Conservation (phyloP, 306 rosid species). For the Vigna reflexopilosa region DNA sequence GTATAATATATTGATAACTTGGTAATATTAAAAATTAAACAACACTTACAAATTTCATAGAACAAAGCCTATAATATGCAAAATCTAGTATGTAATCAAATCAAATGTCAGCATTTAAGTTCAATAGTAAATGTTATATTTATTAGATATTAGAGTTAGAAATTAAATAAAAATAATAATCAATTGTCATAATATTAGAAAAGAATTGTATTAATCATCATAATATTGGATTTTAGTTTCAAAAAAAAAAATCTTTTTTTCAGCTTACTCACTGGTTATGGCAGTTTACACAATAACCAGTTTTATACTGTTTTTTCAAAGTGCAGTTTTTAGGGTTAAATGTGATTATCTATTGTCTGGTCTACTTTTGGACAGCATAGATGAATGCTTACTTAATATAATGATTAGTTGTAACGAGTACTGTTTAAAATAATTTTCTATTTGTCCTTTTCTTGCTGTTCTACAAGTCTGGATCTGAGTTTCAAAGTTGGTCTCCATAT, state of each 20-base stretch:
- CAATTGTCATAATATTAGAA: background rate
- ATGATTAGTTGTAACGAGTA: background rate
- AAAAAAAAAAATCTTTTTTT: background rate
- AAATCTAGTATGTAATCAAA: background rate
- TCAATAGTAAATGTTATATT: background rate
- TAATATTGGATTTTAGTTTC: background rate
- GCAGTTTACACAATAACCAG: background rate
- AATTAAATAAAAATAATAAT: background rate
- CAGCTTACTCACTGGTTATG: background rate
- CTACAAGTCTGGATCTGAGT: background rate
- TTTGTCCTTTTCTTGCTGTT: background rate
- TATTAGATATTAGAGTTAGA: background rate
- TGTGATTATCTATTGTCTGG: background rate
- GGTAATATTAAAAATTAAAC: background rate
- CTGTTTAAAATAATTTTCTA: background rate
- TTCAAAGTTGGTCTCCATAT: background rate
- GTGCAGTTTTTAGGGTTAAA: background rate
- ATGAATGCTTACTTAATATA: background rate
- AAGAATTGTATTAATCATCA: background rate
- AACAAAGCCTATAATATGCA: background rate
- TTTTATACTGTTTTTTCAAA: background rate
- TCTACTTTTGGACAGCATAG: background rate
- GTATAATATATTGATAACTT: background rate
- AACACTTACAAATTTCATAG: background rate
- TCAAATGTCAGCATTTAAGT: background rate